These are phyloP conservation scores for Colletotrichum tropicicola DNA, from an alignment of 2,329 filamentous ascomycete species.

Conservation along the genomic window DNA sequence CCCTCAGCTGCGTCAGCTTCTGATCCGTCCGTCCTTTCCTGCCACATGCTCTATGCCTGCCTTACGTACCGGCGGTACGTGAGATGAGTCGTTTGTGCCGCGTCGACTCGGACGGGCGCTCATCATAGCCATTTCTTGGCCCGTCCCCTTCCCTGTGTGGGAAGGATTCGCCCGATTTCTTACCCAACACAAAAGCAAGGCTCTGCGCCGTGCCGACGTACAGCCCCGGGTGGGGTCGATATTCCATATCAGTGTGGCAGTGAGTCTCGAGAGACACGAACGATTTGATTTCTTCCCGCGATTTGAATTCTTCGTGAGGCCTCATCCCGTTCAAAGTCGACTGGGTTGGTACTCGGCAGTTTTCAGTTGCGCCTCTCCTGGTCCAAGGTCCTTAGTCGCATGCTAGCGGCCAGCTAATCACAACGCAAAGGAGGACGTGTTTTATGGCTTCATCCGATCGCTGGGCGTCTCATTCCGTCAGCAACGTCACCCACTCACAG, in stretches of 20 bases:
- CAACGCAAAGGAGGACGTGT: constrained; percentile 16
- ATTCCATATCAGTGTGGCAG: constrained; percentile 7
- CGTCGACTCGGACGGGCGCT: background rate
- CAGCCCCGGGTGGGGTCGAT: background rate
- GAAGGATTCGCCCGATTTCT: constrained; percentile 5
- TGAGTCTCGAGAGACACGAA: too few relatives aligned
- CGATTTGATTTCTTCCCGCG: background rate
- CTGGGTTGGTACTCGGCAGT: background rate
- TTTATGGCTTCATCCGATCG: constrained; percentile 24
- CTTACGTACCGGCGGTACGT: background rate
- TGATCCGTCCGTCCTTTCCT: background rate
- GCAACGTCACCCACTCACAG: constrained; percentile 27
- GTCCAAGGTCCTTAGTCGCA: background rate
- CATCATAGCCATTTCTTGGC: background rate
- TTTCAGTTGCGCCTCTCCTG: background rate
- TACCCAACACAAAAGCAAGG: background rate
- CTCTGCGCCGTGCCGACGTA: background rate
- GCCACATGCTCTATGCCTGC: background rate
- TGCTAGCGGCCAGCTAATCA: constrained; percentile 8
- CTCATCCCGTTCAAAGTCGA: background rate
- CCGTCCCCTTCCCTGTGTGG: background rate
- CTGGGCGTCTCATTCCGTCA: constrained; percentile 18
- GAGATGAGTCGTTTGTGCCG: background rate
- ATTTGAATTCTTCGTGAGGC: constrained; percentile 1
- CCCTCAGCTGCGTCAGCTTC: constrained; percentile 9